Conservation (phyloP, 1,284 basidiomycete species). For the Pulveroboletus sp. region DNA sequence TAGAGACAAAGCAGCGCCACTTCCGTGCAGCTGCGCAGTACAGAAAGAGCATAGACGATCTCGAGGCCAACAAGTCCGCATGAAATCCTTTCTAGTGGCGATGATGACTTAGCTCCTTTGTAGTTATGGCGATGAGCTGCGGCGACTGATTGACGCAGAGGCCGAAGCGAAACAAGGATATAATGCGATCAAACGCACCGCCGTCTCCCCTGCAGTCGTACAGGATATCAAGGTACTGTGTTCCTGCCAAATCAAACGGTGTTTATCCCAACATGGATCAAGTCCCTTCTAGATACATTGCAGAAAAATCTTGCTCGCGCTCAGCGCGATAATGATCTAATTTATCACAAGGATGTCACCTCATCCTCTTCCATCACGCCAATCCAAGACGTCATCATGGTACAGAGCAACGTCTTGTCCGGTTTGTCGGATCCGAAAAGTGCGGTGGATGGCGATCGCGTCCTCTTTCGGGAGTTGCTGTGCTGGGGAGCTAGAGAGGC, state of each 20-base stretch:
- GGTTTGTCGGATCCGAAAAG: conserved; percentile 65
- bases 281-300: conserved; percentile 70
- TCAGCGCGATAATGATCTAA: conserved; percentile 91
- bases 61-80: conserved; percentile 74
- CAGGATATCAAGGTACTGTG: conserved; percentile 73
- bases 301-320: conserved; percentile 74
- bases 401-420: conserved; percentile 59
- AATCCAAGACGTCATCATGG: conserved; percentile 72
- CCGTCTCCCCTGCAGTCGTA: conserved; percentile 62
- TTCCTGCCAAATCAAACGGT: not conserved
- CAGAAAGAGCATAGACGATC: conserved; percentile 87
- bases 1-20: conserved; percentile 83
- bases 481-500: conserved; percentile 90
- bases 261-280: not conserved
- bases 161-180: conserved; percentile 72
- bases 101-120: conserved; percentile 8
- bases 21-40: conserved; percentile 91
- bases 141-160: conserved; percentile 70
- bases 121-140: conserved; percentile 86
- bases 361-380: conserved; percentile 66
- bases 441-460: conserved; percentile 48
- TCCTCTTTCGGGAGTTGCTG: conserved; percentile 78
- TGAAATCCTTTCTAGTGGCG: conserved; percentile 3
- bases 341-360: conserved; percentile 91
- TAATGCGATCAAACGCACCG: conserved; percentile 66